phyloP scores from a whole-genome alignment of 2,329 filamentous ascomycete genomes.

The Phialocephala subalpina region DNA sequence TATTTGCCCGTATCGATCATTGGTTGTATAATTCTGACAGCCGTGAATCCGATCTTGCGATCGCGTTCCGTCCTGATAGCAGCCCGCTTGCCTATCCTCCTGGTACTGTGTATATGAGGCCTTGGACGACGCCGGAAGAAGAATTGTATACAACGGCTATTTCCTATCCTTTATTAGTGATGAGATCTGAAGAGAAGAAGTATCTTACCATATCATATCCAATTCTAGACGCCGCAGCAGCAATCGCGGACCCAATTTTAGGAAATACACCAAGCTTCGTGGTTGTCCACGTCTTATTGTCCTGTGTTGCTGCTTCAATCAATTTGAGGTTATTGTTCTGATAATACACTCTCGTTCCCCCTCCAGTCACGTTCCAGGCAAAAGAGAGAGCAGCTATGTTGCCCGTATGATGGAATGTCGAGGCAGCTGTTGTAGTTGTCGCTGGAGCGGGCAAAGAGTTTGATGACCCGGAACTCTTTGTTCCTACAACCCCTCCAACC shows the following conservation, averaged over 20 bases:
- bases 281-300: background rate
- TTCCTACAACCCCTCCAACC: background rate
- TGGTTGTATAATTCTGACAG: background rate
- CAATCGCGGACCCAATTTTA: background rate
- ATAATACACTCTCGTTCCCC: background rate
- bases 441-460: background rate
- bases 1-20: background rate
- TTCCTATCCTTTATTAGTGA: background rate
- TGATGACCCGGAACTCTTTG: background rate
- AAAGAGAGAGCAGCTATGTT: conserved; percentile 2
- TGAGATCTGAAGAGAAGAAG: background rate
- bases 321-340: background rate
- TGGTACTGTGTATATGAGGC: background rate
- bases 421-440: background rate
- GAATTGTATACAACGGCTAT: background rate
- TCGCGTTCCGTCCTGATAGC: background rate
- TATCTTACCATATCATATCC: background rate
- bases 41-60: background rate
- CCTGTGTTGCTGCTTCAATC: background rate
- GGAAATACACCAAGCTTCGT: background rate
- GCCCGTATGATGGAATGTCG: background rate
- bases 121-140: background rate
- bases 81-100: background rate
- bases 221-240: background rate
- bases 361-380: background rate